Base-by-base conservation (phyloP, 139 green algal species). In the Picochlorum sp. region DNA sequence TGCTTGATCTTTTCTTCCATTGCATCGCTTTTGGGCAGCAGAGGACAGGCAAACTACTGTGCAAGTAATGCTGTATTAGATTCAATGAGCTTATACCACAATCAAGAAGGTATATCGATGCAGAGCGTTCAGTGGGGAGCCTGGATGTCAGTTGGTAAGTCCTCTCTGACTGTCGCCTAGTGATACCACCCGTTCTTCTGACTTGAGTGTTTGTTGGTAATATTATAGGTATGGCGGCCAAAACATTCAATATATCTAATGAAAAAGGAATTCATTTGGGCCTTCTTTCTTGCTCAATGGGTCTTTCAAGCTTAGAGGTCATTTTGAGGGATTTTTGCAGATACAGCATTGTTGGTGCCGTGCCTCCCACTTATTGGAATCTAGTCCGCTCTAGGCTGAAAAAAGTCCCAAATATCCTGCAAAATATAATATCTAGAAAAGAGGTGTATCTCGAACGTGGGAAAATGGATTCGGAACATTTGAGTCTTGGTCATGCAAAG, bases 1-100 rank as follows among this genome's bases (percentile, higher is more conserved):
- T n/a, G n/a, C n/a, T n/a, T n/a, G n/a, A n/a, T n/a, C n/a, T 91
- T 91, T 69, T 88, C 79, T 40, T 85, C 73, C 5, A 70, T 90
- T 13, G 62, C 70, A 0, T 16, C 55, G 12, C 37, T 77, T 1
- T 40, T 67, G 31, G 70, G 70, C 4, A 81, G 61, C 0, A 36
- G 57, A 1, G 69, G 69, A 1, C 77, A 85, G 36, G 72, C 56
- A 68, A 80, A 71, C 31, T 82, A 82, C 37, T 64, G 63, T 1
- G 71, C 63, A 14, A 71, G 71, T 30, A 82, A 82, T 50, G 57
- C 45, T 24, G 71, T 59, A 16, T 55, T 86, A 55, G 76, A 86
- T 39, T 36, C 32, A 4, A 64, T 59, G 47, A 33, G 55, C 3
- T 32, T 58, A 7, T 13, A 20, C 4, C 44, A 37, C 16, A 20